Evolutionary conservation across 257 asterid species (phyloP), one percentile per base, ranked within the genome.

Genomic region (Solanum infundibuliforme): DNA sequence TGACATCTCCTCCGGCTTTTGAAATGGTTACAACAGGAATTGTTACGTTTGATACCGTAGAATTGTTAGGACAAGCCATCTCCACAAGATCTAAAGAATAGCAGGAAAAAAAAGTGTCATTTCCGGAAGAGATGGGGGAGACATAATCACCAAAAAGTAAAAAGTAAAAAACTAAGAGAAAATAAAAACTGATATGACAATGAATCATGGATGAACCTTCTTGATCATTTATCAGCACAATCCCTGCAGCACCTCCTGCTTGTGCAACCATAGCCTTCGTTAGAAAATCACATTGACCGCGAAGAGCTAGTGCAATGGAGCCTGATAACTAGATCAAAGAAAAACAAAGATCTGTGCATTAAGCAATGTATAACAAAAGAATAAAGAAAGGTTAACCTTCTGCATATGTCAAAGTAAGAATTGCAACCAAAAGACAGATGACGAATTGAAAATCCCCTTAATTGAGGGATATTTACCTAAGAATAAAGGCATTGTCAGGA

Each of bases 281-380:
- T 34, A 93, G 89, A 91, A 97, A 97, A 89, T 89, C 93, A 89
- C 99, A 97, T 79, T 94, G 98, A 89, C 99, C 99, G 23, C 99
- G 99, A 68, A 88, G 71, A 73, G 93, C 98, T 90, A 97, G 83
- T 32, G 93, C 95, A 87, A 97, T 91, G 87, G 92, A 88, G 83
- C 98, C 99, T 88, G 94, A 86, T 90, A 93, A 76, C 99, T 97
- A 89, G 69, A 82, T 25, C 93, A 94, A 83, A 88, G 87, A n/a
- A 88, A 88, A 91, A 25, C 84, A 86, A 89, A 91, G 8, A 48
- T 82, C 39, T 66, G 41, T 34, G 52, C 82, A 23, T 62, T 43
- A 65, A 38, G 43, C 60, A 62, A 68, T n/a, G 62, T 18, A 1
- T 65, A 85, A 68, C 82, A 25, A 72, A 32, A 84, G 9, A 2